Percentiles rank a stretch among this genome's conserved stretches.
Conservation (phyloP, 257 asterid species). For the Voacanga thouarsii region DNA sequence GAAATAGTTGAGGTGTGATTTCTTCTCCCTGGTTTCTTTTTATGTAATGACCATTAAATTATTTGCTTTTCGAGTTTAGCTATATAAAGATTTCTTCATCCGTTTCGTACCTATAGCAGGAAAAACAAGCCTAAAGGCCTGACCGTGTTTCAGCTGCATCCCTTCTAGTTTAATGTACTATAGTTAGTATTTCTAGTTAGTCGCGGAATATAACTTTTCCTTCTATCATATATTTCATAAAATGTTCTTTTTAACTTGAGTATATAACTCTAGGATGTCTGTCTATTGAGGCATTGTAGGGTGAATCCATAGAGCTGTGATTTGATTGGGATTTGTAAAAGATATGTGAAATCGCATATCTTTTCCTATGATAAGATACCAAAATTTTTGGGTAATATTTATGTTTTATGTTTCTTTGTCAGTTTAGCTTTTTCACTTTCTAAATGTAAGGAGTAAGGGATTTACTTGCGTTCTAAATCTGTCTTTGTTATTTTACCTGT, state of each 20-base stretch:
- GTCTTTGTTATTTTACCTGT: not conserved
- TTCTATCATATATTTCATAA: too few relatives aligned
- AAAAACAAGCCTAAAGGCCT: too few relatives aligned
- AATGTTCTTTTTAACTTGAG: too few relatives aligned
- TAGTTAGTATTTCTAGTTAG: too few relatives aligned
- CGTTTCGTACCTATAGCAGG: not conserved
- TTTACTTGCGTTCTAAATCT: not conserved
- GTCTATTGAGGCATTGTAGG: not conserved
- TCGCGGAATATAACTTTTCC: too few relatives aligned
- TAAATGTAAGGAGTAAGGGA: not conserved
- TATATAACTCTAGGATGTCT: not conserved
- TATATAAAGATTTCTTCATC: not conserved
- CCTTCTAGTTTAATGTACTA: too few relatives aligned
- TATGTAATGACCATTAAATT: not conserved
- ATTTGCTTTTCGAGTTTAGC: not conserved
- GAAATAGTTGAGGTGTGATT: conserved; percentile 75
- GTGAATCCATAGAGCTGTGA: not conserved
- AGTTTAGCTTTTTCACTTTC: not conserved
- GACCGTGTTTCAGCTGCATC: too few relatives aligned
- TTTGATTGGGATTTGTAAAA: not conserved
- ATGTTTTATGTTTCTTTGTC: not conserved
- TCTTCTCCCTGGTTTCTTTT: conserved; percentile 8
- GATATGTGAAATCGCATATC: not conserved
- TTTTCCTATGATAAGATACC: not conserved
- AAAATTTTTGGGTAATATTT: not conserved